Conservation (phyloP, 2,329 filamentous ascomycete species). For the Trichoderma atroviride region DNA sequence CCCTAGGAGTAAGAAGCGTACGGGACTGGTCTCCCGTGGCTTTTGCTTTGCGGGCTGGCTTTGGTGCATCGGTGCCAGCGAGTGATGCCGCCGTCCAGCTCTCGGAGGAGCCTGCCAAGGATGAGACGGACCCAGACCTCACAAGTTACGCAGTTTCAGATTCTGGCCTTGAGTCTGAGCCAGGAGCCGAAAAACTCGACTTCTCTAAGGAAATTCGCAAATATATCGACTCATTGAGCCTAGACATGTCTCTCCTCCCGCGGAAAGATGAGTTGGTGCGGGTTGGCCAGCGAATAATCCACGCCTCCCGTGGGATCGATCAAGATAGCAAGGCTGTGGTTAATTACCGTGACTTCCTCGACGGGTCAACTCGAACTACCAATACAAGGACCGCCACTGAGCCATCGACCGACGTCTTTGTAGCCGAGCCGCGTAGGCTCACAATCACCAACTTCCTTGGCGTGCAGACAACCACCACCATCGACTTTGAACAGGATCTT, state of each 20-base stretch:
- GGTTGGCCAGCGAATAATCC: constrained; percentile 31
- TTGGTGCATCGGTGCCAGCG: constrained; percentile 29
- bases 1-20: constrained; percentile 27
- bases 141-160: not conserved
- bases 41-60: not conserved
- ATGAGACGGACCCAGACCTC: not conserved
- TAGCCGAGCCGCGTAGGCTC: constrained; percentile 29
- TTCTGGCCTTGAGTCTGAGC: not conserved
- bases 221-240: constrained; percentile 27
- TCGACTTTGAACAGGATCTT: constrained; percentile 29
- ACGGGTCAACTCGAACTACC: constrained; percentile 15
- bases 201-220: constrained; percentile 25
- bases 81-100: constrained; percentile 29
- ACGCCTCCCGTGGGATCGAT: constrained; percentile 23
- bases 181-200: constrained; percentile 12
- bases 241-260: constrained; percentile 25
- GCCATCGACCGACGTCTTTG: constrained; percentile 27
- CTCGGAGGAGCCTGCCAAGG: not conserved
- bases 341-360: constrained; percentile 28
- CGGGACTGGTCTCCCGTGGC: constrained; percentile 24
- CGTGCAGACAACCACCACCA: constrained; percentile 27
- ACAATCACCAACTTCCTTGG: constrained; percentile 33
- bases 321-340: constrained; percentile 18
- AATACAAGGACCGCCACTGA: constrained; percentile 18
- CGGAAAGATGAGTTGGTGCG: constrained; percentile 29